Base-by-base conservation (phyloP, 2,329 filamentous ascomycete genomes). In the Mariannaea elegans region DNA sequence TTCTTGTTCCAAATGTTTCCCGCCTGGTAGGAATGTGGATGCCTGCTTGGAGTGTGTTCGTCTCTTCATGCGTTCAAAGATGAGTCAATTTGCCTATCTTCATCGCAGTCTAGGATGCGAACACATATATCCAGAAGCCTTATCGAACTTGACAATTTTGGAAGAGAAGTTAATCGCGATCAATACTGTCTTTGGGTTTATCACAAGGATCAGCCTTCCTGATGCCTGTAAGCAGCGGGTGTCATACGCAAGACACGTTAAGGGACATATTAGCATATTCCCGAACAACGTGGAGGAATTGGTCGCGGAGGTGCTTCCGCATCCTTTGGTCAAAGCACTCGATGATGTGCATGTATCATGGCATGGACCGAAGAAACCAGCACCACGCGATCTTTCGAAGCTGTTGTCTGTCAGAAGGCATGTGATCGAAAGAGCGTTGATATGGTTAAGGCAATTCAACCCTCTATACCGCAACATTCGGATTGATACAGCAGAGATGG, bases 291-390 rank as follows among this genome's bases (percentile, higher is more conserved):
- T 58, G 2, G 31, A 58, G 42, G 34, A 58, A 8, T 29, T 58
- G 16, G 41, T 34, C 19, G 53, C 42, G 5, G 44, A 4, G 44
- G 48, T 58, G 21, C 16, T 58, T 10, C 48, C 48, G 19, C 42
- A 53, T 58, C 24, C 32, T 14, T 27, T 58, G 24, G 7, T 58
- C 9, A 23, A 58, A 45, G 38, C 32, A n/a, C 24, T 58, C 23
- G 55, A 58, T 16, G 47, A 52, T 19, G 47, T 58, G 24, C 34
- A 58, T 34, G 36, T 58, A 39, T 58, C 48, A 9, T 52, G 42
- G 55, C 47, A 57, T 39, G 39, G 55, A 24, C 34, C 42, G 8
- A 8, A 58, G 24, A 58, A 23, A 32, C 48, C 48, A 47, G 55
- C 48, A 4, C 55, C 55, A 7, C 32, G 32, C 21, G 48, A 58